Evolutionary conservation across 805 yeast species (phyloP), one percentile per base, ranked within the genome.

Genomic region (Yamadazyma kitorensis): DNA sequence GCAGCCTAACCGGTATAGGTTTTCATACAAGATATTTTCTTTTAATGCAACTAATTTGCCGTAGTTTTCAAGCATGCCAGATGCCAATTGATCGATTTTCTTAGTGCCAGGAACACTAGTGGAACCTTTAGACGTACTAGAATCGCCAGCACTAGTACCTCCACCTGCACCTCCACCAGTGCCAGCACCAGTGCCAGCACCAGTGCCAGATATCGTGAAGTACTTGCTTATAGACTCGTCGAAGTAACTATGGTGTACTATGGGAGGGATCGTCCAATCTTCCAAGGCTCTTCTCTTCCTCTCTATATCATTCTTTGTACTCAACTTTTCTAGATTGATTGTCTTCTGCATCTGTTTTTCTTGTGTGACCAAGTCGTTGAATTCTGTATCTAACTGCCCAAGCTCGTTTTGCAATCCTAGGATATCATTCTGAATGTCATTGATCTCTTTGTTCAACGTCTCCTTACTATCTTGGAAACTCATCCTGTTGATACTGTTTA

Each of bases 1-100:
- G 2, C 80, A 79, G 5, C 65, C 71, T 37, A 74, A 46, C 33
- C 82, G 47, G 36, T 59, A 63, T 13, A 73, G 52, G 41, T 73
- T 74, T 39, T 76, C 82, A 28, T 61, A 46, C 27, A 64, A 52
- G 24, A 71, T 63, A 29, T 57, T 57, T 9, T 61, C 61, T 19
- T 50, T 42, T 20, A 43, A 31, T 6, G 36, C 43, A 8, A 40
- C 34, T 17, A 43, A 40, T 27, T 43, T 43, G n/a, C 30, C 31
- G 17, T 38, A 34, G 10, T 29, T 31, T 6, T 36, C 29, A 12
- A 13, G 16, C 8, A 29, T 24, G 17, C 49, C 15, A 3, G 24
- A 19, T n/a, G 27, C 20, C 4, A 23, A 11, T 17, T 51, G n/a
- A n/a, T n/a, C n/a, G n/a, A n/a, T n/a, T n/a, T n/a, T n/a, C n/a